Base-by-base conservation (phyloP, 352 stramenopile species). In the Phytopythium mirpurense region DNA sequence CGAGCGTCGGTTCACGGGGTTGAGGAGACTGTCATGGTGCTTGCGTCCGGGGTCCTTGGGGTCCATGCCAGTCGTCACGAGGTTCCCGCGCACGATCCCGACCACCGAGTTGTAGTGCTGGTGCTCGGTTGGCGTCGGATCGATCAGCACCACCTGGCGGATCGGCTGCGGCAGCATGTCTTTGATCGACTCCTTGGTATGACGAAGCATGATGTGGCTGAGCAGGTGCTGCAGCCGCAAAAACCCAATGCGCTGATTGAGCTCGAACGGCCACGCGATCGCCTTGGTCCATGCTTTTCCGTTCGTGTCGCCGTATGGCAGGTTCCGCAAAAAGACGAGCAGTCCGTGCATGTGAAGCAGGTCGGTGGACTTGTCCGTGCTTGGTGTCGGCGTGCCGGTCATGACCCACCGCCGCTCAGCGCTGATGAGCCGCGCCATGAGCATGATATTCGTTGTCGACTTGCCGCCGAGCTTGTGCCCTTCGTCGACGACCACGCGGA, bases 311-410 rank as follows among this genome's bases (percentile, higher is more conserved):
- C 92, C 90, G 64, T 93, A 98, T n/a, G 72, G 76, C 16, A 74
- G 45, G 55, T 98, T 92, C 19, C 88, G 72, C 7, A 98, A 50
- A 57, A 98, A 98, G 3, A 90, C 74, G 0, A 98, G 43, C 1
- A 98, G 62, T 23, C 83, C 85, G 52, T 96, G 88, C 58, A 98
- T 79, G 54, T 96, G 93, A 1, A 72, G 74, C 8, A 98, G 65
- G 34, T 93, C 93, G 2, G 71, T 63, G n/a, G 70, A 88, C 54
- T 96, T 75, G 18, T 93, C 72, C 0, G 78, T 87, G 54, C 96
- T 95, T 35, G 89, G 86, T 12, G 95, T 98, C 16, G 96, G 96
- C 18, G 96, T 99, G 44, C 96, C 96, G 4, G 94, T 98, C 95
- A 98, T 98, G n/a, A 97, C 85, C 96, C 95, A 98, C 16, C 92